These are phyloP conservation scores for Amphicarpaea edgeworthii DNA, from an alignment of 306 rosid genomes.

Conservation along the genomic window DNA sequence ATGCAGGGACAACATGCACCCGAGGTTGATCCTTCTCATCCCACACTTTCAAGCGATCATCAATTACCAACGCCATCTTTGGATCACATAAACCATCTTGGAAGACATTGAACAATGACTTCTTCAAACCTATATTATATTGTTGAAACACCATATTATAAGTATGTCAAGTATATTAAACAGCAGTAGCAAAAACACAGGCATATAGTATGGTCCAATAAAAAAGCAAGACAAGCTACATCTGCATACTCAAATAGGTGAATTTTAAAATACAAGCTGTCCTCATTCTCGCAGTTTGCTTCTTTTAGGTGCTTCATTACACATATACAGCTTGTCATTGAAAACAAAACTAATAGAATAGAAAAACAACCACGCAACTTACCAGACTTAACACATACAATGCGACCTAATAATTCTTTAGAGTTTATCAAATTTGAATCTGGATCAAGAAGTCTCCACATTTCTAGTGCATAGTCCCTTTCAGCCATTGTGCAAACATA, in stretches of 20 bases:
- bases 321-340: slow-evolving; percentile 20
- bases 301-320: slow-evolving; percentile 17
- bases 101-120: slow-evolving; percentile 93
- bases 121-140: slow-evolving; percentile 73
- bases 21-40: slow-evolving; percentile 98
- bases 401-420: slow-evolving; percentile 85
- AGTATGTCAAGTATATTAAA: slow-evolving; percentile 36
- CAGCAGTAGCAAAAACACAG: slow-evolving; percentile 23
- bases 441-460: slow-evolving; percentile 99
- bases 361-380: slow-evolving; percentile 47
- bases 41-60: slow-evolving; percentile 99
- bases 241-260: slow-evolving; percentile 14
- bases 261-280: slow-evolving; percentile 14
- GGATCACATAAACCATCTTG: slow-evolving; percentile 93
- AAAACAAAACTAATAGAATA: slow-evolving; percentile 37
- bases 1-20: slow-evolving; percentile 99
- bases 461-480: slow-evolving; percentile 98
- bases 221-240: slow-evolving; percentile 31
- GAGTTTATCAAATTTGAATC: slow-evolving; percentile 91
- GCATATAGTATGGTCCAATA: background rate
- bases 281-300: slow-evolving; percentile 1
- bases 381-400: slow-evolving; percentile 98
- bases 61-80: slow-evolving; percentile 95
- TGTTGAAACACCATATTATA: slow-evolving; percentile 18
- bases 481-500: slow-evolving; percentile 99